Conservation (phyloP, 768 basidiomycete genomes). For the Russula foetens region DNA sequence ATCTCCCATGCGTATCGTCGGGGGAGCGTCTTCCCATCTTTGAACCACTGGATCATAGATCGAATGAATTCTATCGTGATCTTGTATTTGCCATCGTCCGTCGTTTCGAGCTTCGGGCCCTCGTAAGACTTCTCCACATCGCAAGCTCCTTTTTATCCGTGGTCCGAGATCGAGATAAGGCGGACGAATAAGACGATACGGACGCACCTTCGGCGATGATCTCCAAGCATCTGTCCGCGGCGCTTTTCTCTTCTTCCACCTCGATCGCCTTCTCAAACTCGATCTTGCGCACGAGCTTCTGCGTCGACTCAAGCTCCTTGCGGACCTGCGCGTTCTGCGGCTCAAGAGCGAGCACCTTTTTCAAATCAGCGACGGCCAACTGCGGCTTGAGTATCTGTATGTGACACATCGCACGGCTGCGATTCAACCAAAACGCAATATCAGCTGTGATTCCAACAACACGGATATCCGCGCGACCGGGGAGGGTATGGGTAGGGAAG, state of each 20-base stretch:
- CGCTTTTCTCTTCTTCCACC: constrained; percentile 78
- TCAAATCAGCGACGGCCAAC: constrained; percentile 80
- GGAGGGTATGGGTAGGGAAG: no score
- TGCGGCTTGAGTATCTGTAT: constrained; percentile 87
- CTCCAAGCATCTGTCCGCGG: constrained; percentile 65
- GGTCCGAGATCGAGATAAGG: background rate
- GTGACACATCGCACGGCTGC: constrained; percentile 81
- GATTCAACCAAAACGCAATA: background rate
- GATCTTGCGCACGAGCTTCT: constrained; percentile 82
- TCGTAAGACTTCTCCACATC: constrained; percentile 64
- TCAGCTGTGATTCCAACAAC: background rate
- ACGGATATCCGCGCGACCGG: no score
- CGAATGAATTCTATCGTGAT: constrained; percentile 76
- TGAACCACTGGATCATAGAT: constrained; percentile 87
- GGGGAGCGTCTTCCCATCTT: constrained; percentile 86
- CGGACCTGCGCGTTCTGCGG: constrained; percentile 78
- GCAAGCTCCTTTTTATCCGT: constrained; percentile 51
- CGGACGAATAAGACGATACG: background rate
- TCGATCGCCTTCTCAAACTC: constrained; percentile 97
- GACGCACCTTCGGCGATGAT: constrained; percentile 67
- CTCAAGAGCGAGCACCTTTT: constrained; percentile 74
- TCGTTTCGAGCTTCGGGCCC: constrained; percentile 62
- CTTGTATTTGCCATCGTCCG: constrained; percentile 56
- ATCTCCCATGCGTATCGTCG: constrained; percentile 95
- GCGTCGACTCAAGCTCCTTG: constrained; percentile 76